These are phyloP conservation scores for Lactuca sativa DNA, from an alignment of 129 eudicot species.

Conservation along the genomic window DNA sequence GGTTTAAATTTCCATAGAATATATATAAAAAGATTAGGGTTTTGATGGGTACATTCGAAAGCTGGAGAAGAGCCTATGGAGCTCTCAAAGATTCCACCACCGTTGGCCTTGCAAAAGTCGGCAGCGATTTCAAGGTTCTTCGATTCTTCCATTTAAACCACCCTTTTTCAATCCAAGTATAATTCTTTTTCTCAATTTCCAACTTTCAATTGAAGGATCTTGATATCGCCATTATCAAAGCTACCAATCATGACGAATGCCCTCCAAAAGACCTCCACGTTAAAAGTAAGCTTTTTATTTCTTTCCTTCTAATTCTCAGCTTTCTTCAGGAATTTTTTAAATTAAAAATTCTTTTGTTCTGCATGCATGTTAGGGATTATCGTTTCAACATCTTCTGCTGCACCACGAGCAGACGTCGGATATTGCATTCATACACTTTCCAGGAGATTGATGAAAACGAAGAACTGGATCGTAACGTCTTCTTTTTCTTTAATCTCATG, in stretches of 20 bases:
- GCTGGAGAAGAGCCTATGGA: constrained; percentile 87
- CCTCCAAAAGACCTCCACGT: constrained; percentile 91
- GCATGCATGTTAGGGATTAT: constrained; percentile 43
- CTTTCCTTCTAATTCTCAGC: neutral
- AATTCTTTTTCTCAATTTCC: neutral
- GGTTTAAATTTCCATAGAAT: constrained; percentile 12
- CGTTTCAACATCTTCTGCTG: constrained; percentile 60
- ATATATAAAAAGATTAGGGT: constrained; percentile 13
- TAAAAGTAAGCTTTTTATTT: constrained; percentile 52
- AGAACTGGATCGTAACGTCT: constrained; percentile 69
- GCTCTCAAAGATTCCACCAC: constrained; percentile 90
- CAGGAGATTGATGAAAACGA: constrained; percentile 71
- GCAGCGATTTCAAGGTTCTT: constrained; percentile 90
- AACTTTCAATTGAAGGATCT: constrained; percentile 45
- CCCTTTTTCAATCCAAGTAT: neutral
- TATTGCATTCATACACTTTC: constrained; percentile 91
- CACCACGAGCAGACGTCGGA: constrained; percentile 85
- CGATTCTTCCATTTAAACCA: constrained; percentile 1
- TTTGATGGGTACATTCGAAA: constrained; percentile 58
- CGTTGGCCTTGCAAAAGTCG: constrained; percentile 83
- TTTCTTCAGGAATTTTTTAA: neutral
- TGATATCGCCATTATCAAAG: constrained; percentile 89
- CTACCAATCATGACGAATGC: constrained; percentile 83
- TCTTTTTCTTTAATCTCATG: constrained; percentile 1
- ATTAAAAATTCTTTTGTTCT: neutral